Percentiles rank a stretch among this genome's conserved stretches.
phyloP scores from a whole-genome alignment of 208 protist species.

The Balamuthia mandrillaris region DNA sequence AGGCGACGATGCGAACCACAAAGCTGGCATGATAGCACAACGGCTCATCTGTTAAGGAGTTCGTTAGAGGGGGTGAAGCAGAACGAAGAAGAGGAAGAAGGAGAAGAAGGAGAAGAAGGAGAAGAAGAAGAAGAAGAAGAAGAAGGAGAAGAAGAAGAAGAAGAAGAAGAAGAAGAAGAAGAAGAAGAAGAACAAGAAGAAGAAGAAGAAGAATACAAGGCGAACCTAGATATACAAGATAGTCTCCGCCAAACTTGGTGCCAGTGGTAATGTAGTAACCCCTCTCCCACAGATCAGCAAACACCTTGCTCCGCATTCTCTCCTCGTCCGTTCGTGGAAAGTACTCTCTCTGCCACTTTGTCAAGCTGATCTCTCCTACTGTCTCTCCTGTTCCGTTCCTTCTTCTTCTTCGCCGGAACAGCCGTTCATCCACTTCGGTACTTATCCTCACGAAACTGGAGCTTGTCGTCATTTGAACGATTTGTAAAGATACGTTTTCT shows the following conservation, averaged over 20 bases:
- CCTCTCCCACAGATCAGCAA: background rate
- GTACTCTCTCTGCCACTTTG: background rate
- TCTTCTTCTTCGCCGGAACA: too few relatives aligned
- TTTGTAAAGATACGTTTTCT: too few relatives aligned
- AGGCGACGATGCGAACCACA: background rate
- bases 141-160: conserved; percentile 23
- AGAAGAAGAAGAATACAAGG: background rate
- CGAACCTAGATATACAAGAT: conserved; percentile 15
- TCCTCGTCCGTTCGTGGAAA: background rate
- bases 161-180: background rate
- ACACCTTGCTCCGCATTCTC: background rate
- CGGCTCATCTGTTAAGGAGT: conserved; percentile 16
- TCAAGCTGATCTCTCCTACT: background rate
- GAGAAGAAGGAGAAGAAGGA: too few relatives aligned
- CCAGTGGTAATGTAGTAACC: background rate
- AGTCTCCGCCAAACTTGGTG: conserved; percentile 34
- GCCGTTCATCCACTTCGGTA: too few relatives aligned
- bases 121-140: background rate
- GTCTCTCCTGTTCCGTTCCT: too few relatives aligned
- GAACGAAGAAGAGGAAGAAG: background rate
- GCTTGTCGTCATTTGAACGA: too few relatives aligned
- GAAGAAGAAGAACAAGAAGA: background rate
- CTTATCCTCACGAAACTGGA: too few relatives aligned
- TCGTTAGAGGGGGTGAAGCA: too few relatives aligned
- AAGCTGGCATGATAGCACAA: background rate